Evolutionary conservation across 208 protist species (phyloP).

Genomic region (Trypanosomatidae sp.): DNA sequence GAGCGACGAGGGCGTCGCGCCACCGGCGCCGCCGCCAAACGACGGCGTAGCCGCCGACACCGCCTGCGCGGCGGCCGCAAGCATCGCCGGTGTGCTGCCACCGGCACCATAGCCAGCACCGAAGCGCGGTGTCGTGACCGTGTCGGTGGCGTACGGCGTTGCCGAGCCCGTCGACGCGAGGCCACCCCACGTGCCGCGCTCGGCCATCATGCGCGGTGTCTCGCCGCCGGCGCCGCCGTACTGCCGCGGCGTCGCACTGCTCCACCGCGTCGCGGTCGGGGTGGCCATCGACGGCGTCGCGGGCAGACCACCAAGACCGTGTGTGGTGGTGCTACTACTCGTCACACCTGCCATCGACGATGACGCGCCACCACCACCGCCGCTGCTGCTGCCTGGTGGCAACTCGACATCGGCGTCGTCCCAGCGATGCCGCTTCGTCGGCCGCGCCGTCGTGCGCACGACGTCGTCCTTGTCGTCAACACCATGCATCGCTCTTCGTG

Average conservation of each 20-base stretch:
- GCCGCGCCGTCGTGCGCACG: too few species aligned
- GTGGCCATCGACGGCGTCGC: too few species aligned
- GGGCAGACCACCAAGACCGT: too few species aligned
- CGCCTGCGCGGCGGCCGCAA: constrained; percentile 6
- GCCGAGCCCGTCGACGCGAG: constrained; percentile 51
- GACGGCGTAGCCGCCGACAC: too few species aligned
- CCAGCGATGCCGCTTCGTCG: too few species aligned
- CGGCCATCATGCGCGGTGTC: constrained; percentile 33
- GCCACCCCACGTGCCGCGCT: constrained; percentile 53
- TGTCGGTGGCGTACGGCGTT: constrained; percentile 27
- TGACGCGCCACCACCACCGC: too few species aligned
- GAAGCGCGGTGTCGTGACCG: constrained; percentile 40
- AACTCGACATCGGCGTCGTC: too few species aligned
- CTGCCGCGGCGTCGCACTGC: constrained; percentile 64
- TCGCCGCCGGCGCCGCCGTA: constrained; percentile 35
- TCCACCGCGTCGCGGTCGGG: constrained; percentile 48
- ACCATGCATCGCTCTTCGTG: too few species aligned
- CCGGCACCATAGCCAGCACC: constrained; percentile 7
- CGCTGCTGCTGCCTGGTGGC: too few species aligned
- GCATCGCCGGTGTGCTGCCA: constrained; percentile 22
- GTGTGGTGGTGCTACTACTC: constrained; percentile 62
- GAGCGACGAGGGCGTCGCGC: constrained; percentile 10
- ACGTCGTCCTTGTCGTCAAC: too few species aligned
- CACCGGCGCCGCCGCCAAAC: constrained; percentile 4
- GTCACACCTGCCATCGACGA: constrained; percentile 10